These are phyloP conservation scores for Anisodus tanguticus DNA, from an alignment of 257 asterid genomes.

Conservation along the genomic window DNA sequence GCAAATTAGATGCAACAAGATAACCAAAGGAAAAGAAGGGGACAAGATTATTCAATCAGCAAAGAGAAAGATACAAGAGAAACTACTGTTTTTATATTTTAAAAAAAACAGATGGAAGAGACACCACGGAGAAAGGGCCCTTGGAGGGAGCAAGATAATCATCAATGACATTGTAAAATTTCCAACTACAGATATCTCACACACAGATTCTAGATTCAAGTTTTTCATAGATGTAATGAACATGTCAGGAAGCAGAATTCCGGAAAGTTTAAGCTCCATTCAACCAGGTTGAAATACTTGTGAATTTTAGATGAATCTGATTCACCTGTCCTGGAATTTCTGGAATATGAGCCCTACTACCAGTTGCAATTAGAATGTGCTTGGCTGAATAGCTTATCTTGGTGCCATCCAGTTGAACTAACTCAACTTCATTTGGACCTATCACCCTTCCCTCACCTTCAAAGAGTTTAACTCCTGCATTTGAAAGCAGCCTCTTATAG, in stretches of 20 bases:
- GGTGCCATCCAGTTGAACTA: conserved; percentile 92
- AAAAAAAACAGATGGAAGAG: conserved; percentile 28
- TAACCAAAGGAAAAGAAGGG: not conserved
- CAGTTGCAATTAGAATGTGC: conserved; percentile 90
- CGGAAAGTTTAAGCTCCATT: not conserved
- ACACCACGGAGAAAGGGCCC: not conserved
- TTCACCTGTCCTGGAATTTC: conserved; percentile 82
- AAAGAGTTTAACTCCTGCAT: conserved; percentile 86
- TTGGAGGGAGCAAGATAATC: not conserved
- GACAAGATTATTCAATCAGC: not conserved
- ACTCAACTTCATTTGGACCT: conserved; percentile 93
- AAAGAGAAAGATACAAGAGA: not conserved
- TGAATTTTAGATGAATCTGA: conserved; percentile 8
- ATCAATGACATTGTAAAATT: not conserved
- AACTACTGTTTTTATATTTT: not conserved
- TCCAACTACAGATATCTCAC: not conserved
- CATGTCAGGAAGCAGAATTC: not conserved
- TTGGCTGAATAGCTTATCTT: conserved; percentile 84
- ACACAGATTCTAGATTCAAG: conserved; percentile 24
- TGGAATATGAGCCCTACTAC: conserved; percentile 89
- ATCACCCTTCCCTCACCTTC: conserved; percentile 97
- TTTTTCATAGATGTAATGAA: not conserved
- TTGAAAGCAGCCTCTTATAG: conserved; percentile 84
- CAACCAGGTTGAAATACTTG: conserved; percentile 22
- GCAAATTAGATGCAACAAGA: not conserved